Evolutionary conservation across 768 basidiomycete genomes (phyloP), one percentile per base, ranked within the genome.

Genomic region (Tylopilus vinaceipallidus): DNA sequence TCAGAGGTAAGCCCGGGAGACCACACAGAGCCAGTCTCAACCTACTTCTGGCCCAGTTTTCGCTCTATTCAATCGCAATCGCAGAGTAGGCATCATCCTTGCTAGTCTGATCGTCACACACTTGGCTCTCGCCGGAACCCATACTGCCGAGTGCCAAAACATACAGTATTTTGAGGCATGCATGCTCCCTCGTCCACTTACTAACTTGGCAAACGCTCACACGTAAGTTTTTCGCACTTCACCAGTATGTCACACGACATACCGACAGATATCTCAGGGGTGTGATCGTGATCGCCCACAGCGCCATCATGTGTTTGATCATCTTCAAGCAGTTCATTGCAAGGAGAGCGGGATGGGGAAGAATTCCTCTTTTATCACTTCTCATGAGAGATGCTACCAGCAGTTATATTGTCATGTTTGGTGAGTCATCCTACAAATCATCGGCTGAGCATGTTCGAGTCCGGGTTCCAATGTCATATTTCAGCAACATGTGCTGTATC

Each of bases 371-470:
- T 7, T 52, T 75, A 12, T 50, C 65, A 6, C 53, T 78, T 38
- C 62, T 79, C 13, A 64, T 75, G 57, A 70, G 71, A n/a, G 78
- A 79, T 57, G 72, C 77, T 7, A 70, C 72, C 3, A 71, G 73
- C 65, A 72, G 73, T 2, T 77, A 74, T 57, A 37, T 73, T 27
- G 37, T 72, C 3, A 51, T 77, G 11, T 73, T 75, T 49, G 45
- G 78, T 77, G 47, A 55, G 54, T 53, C 33, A 35, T 16, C 20
- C 23, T 22, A 6, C 8, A 26, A 29, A 22, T 13, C 9, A n/a
- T n/a, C n/a, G n/a, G n/a, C n/a, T n/a, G n/a, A n/a, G n/a, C 19
- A 11, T 17, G 24, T n/a, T 35, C 35, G 37, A 46, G 13, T 12
- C n/a, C 12, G 9, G 14, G 4, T 16, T 14, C 20, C 14, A 35